Evolutionary conservation across 495 filamentous ascomycete species (phyloP).

Genomic region (Articulospora tetracladia): DNA sequence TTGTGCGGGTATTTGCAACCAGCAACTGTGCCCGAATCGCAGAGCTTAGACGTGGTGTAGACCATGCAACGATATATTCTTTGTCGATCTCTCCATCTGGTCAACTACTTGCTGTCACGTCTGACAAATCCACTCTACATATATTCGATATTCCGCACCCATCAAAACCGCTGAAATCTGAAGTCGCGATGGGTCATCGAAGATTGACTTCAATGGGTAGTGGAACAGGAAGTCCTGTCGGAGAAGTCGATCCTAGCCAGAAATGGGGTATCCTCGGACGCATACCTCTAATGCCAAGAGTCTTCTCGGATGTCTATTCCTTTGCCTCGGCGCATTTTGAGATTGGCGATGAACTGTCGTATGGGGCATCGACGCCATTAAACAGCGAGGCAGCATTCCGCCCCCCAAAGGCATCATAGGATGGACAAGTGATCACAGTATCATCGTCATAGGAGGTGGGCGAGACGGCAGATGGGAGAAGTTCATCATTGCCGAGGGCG

Average conservation of each 20-base stretch:
- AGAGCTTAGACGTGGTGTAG: conserved; percentile 84
- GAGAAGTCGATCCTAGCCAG: conserved; percentile 48
- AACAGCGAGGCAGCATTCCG: conserved; percentile 44
- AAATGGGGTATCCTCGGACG: conserved; percentile 81
- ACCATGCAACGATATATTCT: conserved; percentile 82
- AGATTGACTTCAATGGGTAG: conserved; percentile 20
- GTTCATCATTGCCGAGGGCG: conserved; percentile 61
- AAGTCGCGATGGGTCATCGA: conserved; percentile 2
- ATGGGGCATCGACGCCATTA: conserved; percentile 27
- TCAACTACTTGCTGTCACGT: conserved; percentile 82
- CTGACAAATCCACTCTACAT: conserved; percentile 92
- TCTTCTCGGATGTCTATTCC: conserved; percentile 84
- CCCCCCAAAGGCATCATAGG: conserved; percentile 74
- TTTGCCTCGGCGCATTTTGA: conserved; percentile 72
- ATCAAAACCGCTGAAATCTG: conserved; percentile 21
- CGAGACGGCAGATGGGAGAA: conserved; percentile 81
- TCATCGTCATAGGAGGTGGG: conserved; percentile 78
- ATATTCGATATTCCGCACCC: conserved; percentile 70
- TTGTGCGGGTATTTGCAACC: conserved; percentile 80
- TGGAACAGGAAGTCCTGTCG: conserved; percentile 7
- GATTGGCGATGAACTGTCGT: conserved; percentile 63
- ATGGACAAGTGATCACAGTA: conserved; percentile 64
- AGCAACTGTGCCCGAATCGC: conserved; percentile 71
- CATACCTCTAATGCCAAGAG: conserved; percentile 71
- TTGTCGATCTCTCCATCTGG: conserved; percentile 81